Percentiles rank a stretch among this genome's conserved stretches.
These are phyloP conservation scores for Leucaena leucocephala DNA, from an alignment of 306 rosid species.

Conservation along the genomic window DNA sequence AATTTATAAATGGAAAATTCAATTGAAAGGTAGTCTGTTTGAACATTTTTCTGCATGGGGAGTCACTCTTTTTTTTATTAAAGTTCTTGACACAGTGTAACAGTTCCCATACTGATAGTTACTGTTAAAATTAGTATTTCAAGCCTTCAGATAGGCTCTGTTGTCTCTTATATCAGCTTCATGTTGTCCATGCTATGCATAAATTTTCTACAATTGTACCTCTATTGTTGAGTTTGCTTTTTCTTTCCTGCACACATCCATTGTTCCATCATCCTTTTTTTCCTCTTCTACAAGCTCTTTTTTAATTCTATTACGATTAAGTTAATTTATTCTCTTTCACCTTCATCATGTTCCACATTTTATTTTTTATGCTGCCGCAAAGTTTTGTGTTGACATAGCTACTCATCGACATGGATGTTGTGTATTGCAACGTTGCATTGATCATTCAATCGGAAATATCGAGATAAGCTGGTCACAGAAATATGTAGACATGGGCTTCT, in stretches of 20 bases:
- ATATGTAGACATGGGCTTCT: conserved; percentile 58
- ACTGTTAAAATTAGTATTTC: not conserved
- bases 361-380: conserved; percentile 66
- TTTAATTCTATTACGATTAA: not conserved
- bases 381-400: conserved; percentile 60
- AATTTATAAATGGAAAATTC: not conserved
- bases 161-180: not conserved
- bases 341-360: conserved; percentile 48
- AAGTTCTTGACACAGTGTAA: not conserved
- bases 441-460: conserved; percentile 53
- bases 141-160: not conserved
- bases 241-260: conserved; percentile 6
- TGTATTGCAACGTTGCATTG: conserved; percentile 73
- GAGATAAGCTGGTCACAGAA: conserved; percentile 53
- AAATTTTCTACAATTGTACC: not conserved
- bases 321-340: conserved; percentile 18
- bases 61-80: not conserved
- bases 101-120: not conserved
- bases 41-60: not conserved
- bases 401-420: conserved; percentile 86
- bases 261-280: not conserved
- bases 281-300: conserved; percentile 6
- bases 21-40: not conserved
- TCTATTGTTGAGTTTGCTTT: not conserved
- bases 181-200: not conserved